Conservation (phyloP, 2,329 filamentous ascomycete species). For the Penicillium sp. region DNA sequence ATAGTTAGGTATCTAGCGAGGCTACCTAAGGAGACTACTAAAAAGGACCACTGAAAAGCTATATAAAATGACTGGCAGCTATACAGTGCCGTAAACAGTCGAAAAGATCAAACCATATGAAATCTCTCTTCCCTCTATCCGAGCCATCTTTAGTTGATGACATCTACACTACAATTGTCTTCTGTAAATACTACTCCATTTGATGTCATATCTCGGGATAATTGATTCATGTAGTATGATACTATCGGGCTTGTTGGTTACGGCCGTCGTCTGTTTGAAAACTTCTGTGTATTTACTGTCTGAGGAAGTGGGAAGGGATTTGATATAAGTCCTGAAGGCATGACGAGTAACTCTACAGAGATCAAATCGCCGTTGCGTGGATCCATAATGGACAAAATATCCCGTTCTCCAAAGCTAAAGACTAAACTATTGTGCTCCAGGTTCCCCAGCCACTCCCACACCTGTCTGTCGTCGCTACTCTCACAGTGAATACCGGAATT, state of each 20-base stretch:
- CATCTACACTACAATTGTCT: neutral
- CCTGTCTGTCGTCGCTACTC: neutral
- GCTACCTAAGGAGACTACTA: too few relatives aligned
- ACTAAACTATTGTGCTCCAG: neutral
- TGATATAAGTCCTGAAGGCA: neutral
- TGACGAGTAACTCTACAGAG: neutral
- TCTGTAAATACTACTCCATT: neutral
- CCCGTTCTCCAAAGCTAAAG: neutral
- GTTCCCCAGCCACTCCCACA: neutral
- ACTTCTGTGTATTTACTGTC: neutral
- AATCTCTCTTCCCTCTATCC: too few relatives aligned
- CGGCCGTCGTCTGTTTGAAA: neutral
- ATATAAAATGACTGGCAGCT: too few relatives aligned
- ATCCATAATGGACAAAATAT: neutral
- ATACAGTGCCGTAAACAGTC: too few relatives aligned
- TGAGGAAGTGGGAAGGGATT: neutral
- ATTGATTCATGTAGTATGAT: neutral
- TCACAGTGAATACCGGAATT: neutral
- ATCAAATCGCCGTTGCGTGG: too few relatives aligned
- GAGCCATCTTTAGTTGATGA: neutral
- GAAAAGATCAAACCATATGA: too few relatives aligned
- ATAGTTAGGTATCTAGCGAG: too few relatives aligned
- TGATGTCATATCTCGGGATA: fast-evolving
- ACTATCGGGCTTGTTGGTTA: neutral
- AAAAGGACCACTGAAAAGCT: too few relatives aligned